Evolutionary conservation across 495 filamentous ascomycete species (phyloP).

Genomic region (Penicillium pancosmium): DNA sequence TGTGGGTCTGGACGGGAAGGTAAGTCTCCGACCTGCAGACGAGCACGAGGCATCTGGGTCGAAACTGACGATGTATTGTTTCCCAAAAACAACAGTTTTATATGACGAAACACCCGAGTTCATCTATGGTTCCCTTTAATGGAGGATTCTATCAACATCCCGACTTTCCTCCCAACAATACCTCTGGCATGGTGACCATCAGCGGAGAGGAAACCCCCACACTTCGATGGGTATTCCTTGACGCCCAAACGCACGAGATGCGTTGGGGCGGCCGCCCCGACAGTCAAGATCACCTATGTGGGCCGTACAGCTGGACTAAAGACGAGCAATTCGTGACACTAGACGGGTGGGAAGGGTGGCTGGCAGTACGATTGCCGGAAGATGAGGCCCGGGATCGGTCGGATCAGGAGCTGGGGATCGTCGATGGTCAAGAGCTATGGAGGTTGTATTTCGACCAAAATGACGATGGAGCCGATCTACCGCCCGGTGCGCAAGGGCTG

Average conservation of each 20-base stretch:
- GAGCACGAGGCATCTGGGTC: not conserved
- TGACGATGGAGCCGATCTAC: slow-evolving; percentile 31
- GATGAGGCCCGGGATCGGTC: slow-evolving; percentile 17
- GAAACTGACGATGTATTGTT: slow-evolving; percentile 3
- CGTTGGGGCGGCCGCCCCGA: slow-evolving; percentile 33
- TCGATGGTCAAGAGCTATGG: slow-evolving; percentile 26
- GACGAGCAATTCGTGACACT: slow-evolving; percentile 29
- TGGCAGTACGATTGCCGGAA: slow-evolving; percentile 27
- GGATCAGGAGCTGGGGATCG: slow-evolving; percentile 19
- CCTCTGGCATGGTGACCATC: slow-evolving; percentile 27
- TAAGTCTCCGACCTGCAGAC: slow-evolving; percentile 21
- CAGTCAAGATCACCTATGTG: slow-evolving; percentile 27
- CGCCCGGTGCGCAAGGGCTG: slow-evolving; percentile 24
- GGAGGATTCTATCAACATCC: slow-evolving; percentile 30
- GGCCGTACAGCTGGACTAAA: slow-evolving; percentile 34
- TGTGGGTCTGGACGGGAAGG: slow-evolving; percentile 32
- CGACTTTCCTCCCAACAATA: slow-evolving; percentile 28
- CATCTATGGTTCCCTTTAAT: slow-evolving; percentile 29
- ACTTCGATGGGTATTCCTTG: slow-evolving; percentile 34
- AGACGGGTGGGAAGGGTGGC: slow-evolving; percentile 31
- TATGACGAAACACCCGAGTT: slow-evolving; percentile 27
- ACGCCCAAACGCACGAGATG: slow-evolving; percentile 26
- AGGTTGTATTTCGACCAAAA: slow-evolving; percentile 33
- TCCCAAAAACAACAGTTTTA: slow-evolving; percentile 22
- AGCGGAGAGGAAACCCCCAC: slow-evolving; percentile 29